A percentile compares a stretch with the other conserved stretches of the same genome.
Conservation (phyloP, 306 rosid genomes). For the Casuarina equisetifolia region DNA sequence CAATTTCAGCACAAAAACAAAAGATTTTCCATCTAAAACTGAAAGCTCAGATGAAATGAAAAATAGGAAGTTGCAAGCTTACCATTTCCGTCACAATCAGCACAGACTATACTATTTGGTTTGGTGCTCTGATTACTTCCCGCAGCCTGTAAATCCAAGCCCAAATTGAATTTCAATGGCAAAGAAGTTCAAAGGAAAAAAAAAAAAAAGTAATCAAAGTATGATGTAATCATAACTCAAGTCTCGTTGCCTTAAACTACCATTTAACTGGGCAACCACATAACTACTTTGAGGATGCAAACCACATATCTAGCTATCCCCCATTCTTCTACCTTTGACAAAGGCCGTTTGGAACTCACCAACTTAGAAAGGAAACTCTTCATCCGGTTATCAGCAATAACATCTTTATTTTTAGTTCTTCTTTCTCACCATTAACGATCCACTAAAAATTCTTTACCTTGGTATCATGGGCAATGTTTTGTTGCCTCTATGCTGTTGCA, state of each 20-base stretch:
- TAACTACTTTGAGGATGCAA: background rate
- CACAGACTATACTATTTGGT: conserved; percentile 59
- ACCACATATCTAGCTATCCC: too few species aligned
- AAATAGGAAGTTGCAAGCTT: conserved; percentile 25
- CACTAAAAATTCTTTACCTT: background rate
- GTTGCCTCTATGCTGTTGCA: background rate
- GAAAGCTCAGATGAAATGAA: background rate
- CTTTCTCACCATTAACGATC: too few species aligned
- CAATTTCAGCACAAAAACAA: background rate
- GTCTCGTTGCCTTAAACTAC: conserved; percentile 1
- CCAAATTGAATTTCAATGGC: conserved; percentile 13
- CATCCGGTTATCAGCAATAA: background rate
- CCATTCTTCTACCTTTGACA: too few species aligned
- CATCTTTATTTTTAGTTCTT: background rate
- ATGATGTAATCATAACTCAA: conserved; percentile 18
- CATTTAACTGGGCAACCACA: background rate
- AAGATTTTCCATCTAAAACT: background rate
- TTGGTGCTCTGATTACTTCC: conserved; percentile 42
- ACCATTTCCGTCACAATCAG: conserved; percentile 92
- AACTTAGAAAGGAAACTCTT: too few species aligned
- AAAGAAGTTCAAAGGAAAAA: conserved; percentile 13
- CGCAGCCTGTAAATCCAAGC: conserved; percentile 68
- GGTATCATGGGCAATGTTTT: background rate
- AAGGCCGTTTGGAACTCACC: too few species aligned
- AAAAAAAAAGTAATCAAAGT: conserved; percentile 1